These are phyloP conservation scores for Chaetomiaceae sp. DNA, from an alignment of 2,329 filamentous ascomycete species.

Conservation along the genomic window DNA sequence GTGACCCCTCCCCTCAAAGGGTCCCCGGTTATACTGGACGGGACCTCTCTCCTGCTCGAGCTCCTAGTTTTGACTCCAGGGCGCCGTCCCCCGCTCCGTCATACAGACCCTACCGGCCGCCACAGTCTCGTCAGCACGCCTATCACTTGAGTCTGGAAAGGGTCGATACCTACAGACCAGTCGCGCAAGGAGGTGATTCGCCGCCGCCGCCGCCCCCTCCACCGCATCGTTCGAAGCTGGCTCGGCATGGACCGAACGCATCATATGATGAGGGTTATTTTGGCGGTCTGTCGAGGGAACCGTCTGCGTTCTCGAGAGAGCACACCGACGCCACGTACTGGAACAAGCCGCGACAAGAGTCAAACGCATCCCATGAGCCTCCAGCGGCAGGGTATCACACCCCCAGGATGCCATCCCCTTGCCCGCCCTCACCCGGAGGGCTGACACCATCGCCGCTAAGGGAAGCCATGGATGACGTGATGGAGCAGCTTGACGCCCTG, in stretches of 20 bases:
- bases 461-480: constrained; percentile 96
- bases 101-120: constrained; percentile 25
- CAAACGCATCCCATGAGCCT: constrained; percentile 33
- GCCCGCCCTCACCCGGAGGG: constrained; percentile 63
- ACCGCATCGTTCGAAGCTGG: constrained; percentile 56
- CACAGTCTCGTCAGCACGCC: constrained; percentile 21
- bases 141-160: constrained; percentile 21
- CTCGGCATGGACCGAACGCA: constrained; percentile 30
- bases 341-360: constrained; percentile 21
- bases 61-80: constrained; percentile 35
- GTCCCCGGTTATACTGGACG: not conserved
- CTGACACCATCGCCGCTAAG: constrained; percentile 87
- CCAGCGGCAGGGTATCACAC: constrained; percentile 44
- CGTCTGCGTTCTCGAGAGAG: constrained; percentile 24
- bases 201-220: constrained; percentile 79
- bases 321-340: constrained; percentile 31
- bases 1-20: constrained; percentile 21
- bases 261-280: constrained; percentile 30
- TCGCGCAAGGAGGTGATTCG: constrained; percentile 39
- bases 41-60: constrained; percentile 26
- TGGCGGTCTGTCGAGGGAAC: constrained; percentile 15
- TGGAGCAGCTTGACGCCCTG: constrained; percentile 89
- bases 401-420: constrained; percentile 57
- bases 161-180: constrained; percentile 6
- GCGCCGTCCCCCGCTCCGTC: constrained; percentile 25